A percentile compares a stretch with the other conserved stretches of the same genome.
Conservation (phyloP, 768 basidiomycete genomes). For the Dacryopinax primogenitus region DNA sequence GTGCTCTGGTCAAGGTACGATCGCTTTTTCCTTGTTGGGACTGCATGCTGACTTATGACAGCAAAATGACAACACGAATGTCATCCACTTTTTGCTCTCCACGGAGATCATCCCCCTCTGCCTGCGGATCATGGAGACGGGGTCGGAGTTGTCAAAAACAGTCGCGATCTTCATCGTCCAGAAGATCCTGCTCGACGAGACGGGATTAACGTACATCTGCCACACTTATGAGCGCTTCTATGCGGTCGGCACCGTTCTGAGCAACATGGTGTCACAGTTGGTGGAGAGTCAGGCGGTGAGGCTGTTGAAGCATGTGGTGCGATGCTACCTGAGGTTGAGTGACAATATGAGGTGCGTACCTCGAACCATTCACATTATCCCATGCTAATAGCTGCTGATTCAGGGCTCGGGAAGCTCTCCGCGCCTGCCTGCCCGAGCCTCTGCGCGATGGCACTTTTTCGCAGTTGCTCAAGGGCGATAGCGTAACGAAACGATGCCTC, state of each 20-base stretch:
- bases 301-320: slow-evolving; percentile 91
- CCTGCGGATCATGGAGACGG: slow-evolving; percentile 98
- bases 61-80: slow-evolving; percentile 99
- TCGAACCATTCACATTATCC: slow-evolving; percentile 11
- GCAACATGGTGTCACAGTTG: slow-evolving; percentile 97
- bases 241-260: slow-evolving; percentile 93
- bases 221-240: slow-evolving; percentile 99
- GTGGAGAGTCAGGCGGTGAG: slow-evolving; percentile 97
- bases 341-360: slow-evolving; percentile 77
- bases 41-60: slow-evolving; percentile 24
- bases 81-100: slow-evolving; percentile 96
- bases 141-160: slow-evolving; percentile 94
- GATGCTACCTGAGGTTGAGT: slow-evolving; percentile 89
- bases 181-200: slow-evolving; percentile 88
- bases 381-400: neutral
- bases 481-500: slow-evolving; percentile 93
- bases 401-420: slow-evolving; percentile 88
- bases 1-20: slow-evolving; percentile 88
- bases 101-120: slow-evolving; percentile 99
- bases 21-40: slow-evolving; percentile 2
- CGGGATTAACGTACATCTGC: slow-evolving; percentile 95
- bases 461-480: slow-evolving; percentile 87
- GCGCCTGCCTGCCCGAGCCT: slow-evolving; percentile 91
- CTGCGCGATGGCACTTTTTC: slow-evolving; percentile 88
- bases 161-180: slow-evolving; percentile 99